Evolutionary conservation across 176 grass and related monocot species (phyloP).

Genomic region (Poa pratensis): DNA sequence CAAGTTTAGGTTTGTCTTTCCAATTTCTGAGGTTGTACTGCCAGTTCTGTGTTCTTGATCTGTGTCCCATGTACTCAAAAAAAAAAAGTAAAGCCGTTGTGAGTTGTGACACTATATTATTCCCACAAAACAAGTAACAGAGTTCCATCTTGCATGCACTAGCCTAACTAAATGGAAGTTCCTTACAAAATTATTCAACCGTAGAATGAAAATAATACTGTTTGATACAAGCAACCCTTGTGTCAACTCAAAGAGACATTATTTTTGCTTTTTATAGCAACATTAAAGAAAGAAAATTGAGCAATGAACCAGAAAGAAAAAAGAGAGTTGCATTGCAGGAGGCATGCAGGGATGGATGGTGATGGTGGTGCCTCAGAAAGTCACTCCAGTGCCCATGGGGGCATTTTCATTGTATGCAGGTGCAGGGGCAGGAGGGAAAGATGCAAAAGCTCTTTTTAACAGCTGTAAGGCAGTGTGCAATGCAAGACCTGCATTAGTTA

Average conservation of each 20-base stretch:
- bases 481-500: conserved; percentile 65
- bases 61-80: too few species aligned
- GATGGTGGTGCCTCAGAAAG: conserved; percentile 48
- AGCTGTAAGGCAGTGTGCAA: conserved; percentile 61
- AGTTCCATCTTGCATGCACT: conserved; percentile 25
- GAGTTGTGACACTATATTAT: background rate
- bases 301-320: conserved; percentile 25
- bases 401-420: conserved; percentile 60
- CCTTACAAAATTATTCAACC: background rate
- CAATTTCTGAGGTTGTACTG: too few species aligned
- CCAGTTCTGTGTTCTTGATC: too few species aligned
- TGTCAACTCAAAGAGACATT: conserved; percentile 21
- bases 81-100: background rate
- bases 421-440: conserved; percentile 40
- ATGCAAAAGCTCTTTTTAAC: conserved; percentile 61
- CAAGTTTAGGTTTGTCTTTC: too few species aligned
- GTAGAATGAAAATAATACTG: background rate
- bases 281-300: conserved; percentile 53
- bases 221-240: conserved; percentile 36
- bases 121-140: background rate
- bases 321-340: conserved; percentile 11
- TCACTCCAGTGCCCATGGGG: conserved; percentile 61
- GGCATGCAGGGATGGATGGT: conserved; percentile 42
- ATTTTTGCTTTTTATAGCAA: conserved; percentile 29
- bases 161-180: background rate